Percentiles rank a stretch among this genome's conserved stretches.
phyloP scores from a whole-genome alignment of 2,329 filamentous ascomycete genomes.

The Pseudocercospora pini-densiflorae region DNA sequence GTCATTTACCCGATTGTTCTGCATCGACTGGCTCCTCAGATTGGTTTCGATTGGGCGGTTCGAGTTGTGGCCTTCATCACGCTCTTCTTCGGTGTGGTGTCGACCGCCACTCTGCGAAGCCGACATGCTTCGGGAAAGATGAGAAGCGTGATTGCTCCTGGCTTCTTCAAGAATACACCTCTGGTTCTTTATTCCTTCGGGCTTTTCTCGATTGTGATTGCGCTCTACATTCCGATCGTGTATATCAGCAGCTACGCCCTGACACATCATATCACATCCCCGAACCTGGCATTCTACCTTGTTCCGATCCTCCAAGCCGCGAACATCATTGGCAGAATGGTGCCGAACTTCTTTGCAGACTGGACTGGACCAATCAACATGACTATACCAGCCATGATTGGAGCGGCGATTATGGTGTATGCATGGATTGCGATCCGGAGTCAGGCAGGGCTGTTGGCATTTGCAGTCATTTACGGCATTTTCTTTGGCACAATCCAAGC shows the following conservation, averaged over 20 bases:
- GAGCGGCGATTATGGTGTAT: constrained; percentile 22
- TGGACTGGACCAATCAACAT: constrained; percentile 60
- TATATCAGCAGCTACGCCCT: constrained; percentile 64
- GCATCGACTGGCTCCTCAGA: constrained; percentile 4
- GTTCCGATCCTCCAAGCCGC: constrained; percentile 68
- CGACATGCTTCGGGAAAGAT: background rate
- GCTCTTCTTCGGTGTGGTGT: constrained; percentile 12
- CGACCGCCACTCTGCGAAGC: background rate
- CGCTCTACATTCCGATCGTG: constrained; percentile 53
- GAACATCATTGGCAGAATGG: constrained; percentile 59
- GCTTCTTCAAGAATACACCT: constrained; percentile 48
- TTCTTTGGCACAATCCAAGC: constrained; percentile 26
- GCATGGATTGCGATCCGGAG: constrained; percentile 26
- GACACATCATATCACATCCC: constrained; percentile 47
- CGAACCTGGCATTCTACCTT: constrained; percentile 64
- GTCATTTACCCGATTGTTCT: constrained; percentile 24
- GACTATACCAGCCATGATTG: constrained; percentile 45
- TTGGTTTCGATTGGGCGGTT: constrained; percentile 15
- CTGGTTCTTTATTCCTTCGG: constrained; percentile 50
- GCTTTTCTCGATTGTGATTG: constrained; percentile 49
- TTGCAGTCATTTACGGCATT: constrained; percentile 27
- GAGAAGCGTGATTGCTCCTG: constrained; percentile 42
- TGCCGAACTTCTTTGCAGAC: constrained; percentile 62
- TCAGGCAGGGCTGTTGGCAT: constrained; percentile 22
- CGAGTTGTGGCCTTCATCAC: constrained; percentile 21